Base-by-base conservation (phyloP, 257 asterid species). In the Lycium ferocissimum region DNA sequence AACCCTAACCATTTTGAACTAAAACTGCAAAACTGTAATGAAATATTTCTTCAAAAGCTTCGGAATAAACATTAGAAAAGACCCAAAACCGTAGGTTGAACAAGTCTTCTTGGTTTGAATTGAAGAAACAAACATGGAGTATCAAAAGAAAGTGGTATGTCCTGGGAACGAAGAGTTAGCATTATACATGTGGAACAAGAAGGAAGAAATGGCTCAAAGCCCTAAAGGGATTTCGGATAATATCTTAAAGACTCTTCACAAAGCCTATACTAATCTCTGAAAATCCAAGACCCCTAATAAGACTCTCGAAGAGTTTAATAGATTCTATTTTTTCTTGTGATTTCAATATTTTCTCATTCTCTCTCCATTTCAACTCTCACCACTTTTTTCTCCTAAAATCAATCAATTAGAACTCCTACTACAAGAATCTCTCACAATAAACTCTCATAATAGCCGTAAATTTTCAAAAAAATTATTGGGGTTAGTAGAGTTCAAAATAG, bases 151-250 rank as follows among this genome's bases (percentile, higher is more conserved):
- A 92, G 88, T 87, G 65, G 87, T 76, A 22, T 95, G 96, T 84
- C 89, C 92, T 35, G 97, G 89, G 80, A 96, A 96, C 88, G 94
- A 92, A 84, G 94, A 84, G 54, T 84, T 96, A 57, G 97, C 95
- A 47, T 94, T 88, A 43, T 92, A 87, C 86, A 53, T 96, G 92
- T 84, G 91, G 91, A 88, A 81, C 83, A 95, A 91, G 91, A 89
- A 95, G 88, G 90, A 89, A 85, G 98, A 95, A 86, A 51, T 93
- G 87, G 95, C 95, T 62, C 83, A 91, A 92, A 87, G 89, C 65
- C 86, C 93, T 56, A 92, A 94, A 88, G 98, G 98, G 37, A 89
- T 95, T 79, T 95, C 98, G 1, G 98, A 95, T 8, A 96, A 96
- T 81, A 86, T 92, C 89, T 92, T 87, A 59, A 86, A 85, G 86